These are phyloP conservation scores for Phoma herbarum DNA, from an alignment of 2,329 filamentous ascomycete genomes.

Conservation along the genomic window DNA sequence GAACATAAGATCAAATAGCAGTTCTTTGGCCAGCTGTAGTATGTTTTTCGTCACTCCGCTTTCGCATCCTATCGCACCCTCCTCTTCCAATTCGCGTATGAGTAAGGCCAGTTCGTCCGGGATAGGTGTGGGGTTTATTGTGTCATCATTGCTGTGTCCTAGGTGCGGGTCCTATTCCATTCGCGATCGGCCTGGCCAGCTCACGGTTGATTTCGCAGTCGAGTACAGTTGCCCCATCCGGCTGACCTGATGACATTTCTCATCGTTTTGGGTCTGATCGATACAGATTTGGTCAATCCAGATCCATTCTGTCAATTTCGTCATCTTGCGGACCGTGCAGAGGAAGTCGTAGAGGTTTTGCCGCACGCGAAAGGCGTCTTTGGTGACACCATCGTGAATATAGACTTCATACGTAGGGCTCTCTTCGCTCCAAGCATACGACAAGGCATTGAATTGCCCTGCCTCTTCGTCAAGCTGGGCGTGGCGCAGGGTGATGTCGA, in stretches of 20 bases:
- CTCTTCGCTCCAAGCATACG: not conserved
- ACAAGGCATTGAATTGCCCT: not conserved
- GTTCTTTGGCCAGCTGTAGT: too few relatives aligned
- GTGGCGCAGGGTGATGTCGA: not conserved
- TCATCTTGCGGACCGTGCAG: not conserved
- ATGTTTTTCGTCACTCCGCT: too few relatives aligned
- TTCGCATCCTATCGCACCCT: too few relatives aligned
- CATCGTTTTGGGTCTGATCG: not conserved
- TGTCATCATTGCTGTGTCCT: too few relatives aligned
- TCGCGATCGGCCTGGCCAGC: not conserved
- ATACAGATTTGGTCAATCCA: constrained; percentile 6
- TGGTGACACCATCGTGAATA: not conserved
- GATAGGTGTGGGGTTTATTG: too few relatives aligned
- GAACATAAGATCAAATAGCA: too few relatives aligned
- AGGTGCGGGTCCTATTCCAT: too few relatives aligned
- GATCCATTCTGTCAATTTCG: not conserved
- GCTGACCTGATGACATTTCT: not conserved
- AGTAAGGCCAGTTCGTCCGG: too few relatives aligned
- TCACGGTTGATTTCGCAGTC: not conserved
- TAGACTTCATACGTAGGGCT: not conserved
- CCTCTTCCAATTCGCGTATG: too few relatives aligned
- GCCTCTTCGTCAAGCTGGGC: not conserved
- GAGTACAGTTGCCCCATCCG: not conserved
- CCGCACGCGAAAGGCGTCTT: not conserved
- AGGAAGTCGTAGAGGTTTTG: not conserved